Evolutionary conservation across 129 eudicot species (phyloP).

Genomic region (Pseudognaphalium luteoalbum): DNA sequence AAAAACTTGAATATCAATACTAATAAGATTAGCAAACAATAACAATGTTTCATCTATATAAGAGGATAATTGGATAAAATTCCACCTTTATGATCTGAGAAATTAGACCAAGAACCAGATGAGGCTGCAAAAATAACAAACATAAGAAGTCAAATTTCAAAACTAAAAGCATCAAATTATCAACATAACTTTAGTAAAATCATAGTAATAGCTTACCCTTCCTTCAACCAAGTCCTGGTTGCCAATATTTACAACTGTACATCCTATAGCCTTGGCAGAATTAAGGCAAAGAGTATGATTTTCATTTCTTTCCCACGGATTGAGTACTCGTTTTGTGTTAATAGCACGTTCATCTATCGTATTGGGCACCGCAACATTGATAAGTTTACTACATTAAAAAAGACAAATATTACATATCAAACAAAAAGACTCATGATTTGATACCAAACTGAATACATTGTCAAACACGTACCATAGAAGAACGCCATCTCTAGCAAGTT

Average conservation of each 20-base stretch:
- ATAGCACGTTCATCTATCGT: slow-evolving; percentile 44
- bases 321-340: slow-evolving; percentile 44
- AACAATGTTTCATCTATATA: not conserved
- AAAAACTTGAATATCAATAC: not conserved
- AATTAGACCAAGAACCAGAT: slow-evolving; percentile 84
- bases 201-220: slow-evolving; percentile 49
- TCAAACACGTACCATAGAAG: slow-evolving; percentile 69
- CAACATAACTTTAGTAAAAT: not conserved
- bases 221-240: slow-evolving; percentile 89
- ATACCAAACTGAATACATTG: not conserved
- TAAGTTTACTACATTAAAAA: slow-evolving; percentile 36
- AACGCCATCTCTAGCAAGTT: slow-evolving; percentile 91
- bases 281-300: slow-evolving; percentile 96
- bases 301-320: slow-evolving; percentile 99
- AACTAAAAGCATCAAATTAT: slow-evolving; percentile 3
- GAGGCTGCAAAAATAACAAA: slow-evolving; percentile 62
- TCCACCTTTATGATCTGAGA: slow-evolving; percentile 89
- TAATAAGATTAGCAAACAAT: slow-evolving; percentile 3
- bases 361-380: slow-evolving; percentile 43
- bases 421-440: not conserved
- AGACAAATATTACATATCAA: not conserved
- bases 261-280: slow-evolving; percentile 99
- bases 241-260: slow-evolving; percentile 96
- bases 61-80: not conserved
- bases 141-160: slow-evolving; percentile 13